These are phyloP conservation scores for Xylariaceae sp. DNA, from an alignment of 2,329 filamentous ascomycete species.

Conservation along the genomic window DNA sequence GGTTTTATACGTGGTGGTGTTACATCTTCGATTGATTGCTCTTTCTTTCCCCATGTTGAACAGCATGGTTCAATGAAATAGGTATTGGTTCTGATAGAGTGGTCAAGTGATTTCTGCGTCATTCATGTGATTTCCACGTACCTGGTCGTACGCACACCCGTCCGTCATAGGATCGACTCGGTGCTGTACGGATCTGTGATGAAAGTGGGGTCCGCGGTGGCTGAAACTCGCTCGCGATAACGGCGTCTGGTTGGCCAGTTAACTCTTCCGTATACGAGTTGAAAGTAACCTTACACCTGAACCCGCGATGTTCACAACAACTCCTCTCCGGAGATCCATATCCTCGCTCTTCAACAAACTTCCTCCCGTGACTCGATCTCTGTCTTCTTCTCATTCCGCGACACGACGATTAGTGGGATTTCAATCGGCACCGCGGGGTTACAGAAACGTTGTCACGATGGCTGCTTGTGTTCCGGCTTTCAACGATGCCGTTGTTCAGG, in stretches of 20 bases:
- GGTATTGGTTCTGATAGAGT: too few species aligned
- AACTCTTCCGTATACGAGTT: background rate
- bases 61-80: too few species aligned
- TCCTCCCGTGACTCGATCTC: background rate
- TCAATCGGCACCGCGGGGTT: background rate
- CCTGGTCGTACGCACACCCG: too few species aligned
- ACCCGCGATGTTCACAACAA: slow-evolving; percentile 10
- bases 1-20: too few species aligned
- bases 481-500: slow-evolving; percentile 60
- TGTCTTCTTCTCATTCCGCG: background rate
- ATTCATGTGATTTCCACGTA: too few species aligned
- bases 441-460: slow-evolving; percentile 22
- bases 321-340: background rate
- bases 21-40: too few species aligned
- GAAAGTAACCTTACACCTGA: background rate
- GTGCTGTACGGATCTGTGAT: background rate
- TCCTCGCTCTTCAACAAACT: background rate
- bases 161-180: too few species aligned
- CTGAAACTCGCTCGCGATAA: slow-evolving; percentile 9
- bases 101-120: too few species aligned
- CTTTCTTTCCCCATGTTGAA: too few species aligned
- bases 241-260: slow-evolving; percentile 1
- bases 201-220: slow-evolving; percentile 1
- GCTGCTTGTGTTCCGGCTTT: slow-evolving; percentile 32
- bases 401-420: too few species aligned